These are phyloP conservation scores for Aspergillus clavatus DNA, from an alignment of 2,329 filamentous ascomycete species.

Conservation along the genomic window DNA sequence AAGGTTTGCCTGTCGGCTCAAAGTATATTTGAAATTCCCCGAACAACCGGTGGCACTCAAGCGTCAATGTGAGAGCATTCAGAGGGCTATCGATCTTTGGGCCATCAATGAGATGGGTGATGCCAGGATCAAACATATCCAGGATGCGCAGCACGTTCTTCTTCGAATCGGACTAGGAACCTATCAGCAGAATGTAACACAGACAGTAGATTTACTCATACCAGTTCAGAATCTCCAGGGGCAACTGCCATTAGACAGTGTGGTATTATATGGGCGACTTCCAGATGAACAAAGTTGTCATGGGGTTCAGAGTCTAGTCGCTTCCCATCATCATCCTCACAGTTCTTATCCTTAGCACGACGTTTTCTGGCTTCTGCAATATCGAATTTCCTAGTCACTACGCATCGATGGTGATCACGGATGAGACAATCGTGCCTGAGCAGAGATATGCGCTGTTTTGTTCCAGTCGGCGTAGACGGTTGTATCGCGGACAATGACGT, in stretches of 20 bases:
- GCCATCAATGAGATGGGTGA: slow-evolving; percentile 36
- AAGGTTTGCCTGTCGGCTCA: slow-evolving; percentile 16
- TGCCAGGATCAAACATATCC: slow-evolving; percentile 41
- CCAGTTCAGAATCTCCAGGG: slow-evolving; percentile 9
- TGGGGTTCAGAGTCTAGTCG: background rate
- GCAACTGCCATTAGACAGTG: slow-evolving; percentile 2
- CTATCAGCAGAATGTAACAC: background rate
- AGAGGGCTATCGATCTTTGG: slow-evolving; percentile 37
- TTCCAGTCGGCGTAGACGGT: background rate
- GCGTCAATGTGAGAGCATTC: slow-evolving; percentile 38
- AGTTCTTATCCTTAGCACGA: slow-evolving; percentile 6
- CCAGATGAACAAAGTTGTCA: slow-evolving; percentile 1
- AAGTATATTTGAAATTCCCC: slow-evolving; percentile 31
- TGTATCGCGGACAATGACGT: background rate
- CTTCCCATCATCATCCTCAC: slow-evolving; percentile 15
- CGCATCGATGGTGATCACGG: slow-evolving; percentile 11
- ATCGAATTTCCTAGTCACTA: slow-evolving; percentile 11
- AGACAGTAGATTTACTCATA: slow-evolving; percentile 2
- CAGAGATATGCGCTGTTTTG: slow-evolving; percentile 3
- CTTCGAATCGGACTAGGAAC: slow-evolving; percentile 22
- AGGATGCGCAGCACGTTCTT: slow-evolving; percentile 35
- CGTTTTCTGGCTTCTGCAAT: slow-evolving; percentile 7
- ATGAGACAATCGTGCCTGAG: slow-evolving; percentile 8
- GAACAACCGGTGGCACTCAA: slow-evolving; percentile 26
- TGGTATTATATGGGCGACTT: slow-evolving; percentile 8